These are phyloP conservation scores for Trichoderma lentiforme DNA, from an alignment of 2,329 filamentous ascomycete species.

Conservation along the genomic window DNA sequence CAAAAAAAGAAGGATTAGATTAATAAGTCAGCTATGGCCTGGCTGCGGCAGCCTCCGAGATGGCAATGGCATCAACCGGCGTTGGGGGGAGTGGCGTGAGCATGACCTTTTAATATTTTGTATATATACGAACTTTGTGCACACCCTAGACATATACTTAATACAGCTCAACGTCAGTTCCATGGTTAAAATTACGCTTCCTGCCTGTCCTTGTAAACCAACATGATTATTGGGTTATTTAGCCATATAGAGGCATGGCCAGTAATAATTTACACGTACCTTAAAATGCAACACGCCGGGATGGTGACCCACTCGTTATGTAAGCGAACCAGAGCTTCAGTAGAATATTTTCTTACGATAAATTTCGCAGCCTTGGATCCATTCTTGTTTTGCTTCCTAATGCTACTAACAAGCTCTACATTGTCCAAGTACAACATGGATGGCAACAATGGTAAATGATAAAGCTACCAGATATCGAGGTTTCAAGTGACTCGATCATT, in stretches of 20 bases:
- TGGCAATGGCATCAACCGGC: conserved; percentile 18
- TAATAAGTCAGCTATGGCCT: conserved; percentile 17
- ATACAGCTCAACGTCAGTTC: conserved; percentile 32
- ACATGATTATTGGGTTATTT: neutral
- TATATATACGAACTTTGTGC: conserved; percentile 19
- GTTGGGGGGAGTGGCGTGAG: conserved; percentile 18
- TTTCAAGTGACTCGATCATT: neutral
- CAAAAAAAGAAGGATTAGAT: conserved; percentile 11
- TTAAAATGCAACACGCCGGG: neutral
- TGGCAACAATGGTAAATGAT: neutral
- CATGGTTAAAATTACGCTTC: neutral
- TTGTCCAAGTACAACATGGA: neutral
- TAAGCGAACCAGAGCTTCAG: neutral
- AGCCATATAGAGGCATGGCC: neutral
- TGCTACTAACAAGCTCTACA: neutral
- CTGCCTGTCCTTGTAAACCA: too few relatives aligned
- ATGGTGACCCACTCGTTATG: neutral
- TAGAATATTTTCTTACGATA: neutral
- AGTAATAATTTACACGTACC: neutral
- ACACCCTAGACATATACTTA: conserved; percentile 33
- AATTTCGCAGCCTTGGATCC: neutral
- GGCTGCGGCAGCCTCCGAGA: conserved; percentile 15
- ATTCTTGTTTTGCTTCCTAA: neutral
- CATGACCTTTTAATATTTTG: conserved; percentile 18
- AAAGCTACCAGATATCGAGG: neutral